phyloP scores from a whole-genome alignment of 352 stramenopile species.

The Phytophthora megakarya region DNA sequence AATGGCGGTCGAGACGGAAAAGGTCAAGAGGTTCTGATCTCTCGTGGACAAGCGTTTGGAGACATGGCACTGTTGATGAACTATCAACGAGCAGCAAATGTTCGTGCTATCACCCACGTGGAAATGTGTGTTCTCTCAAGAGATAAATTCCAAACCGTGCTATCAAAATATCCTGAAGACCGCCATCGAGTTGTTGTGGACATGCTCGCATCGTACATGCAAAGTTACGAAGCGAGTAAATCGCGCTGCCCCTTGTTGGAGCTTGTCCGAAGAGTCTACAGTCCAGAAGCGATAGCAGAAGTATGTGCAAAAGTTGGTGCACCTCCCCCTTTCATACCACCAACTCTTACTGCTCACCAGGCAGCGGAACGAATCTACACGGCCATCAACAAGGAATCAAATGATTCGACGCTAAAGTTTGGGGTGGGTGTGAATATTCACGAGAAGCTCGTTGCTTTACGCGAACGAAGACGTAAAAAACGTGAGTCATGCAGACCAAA shows the following conservation, averaged over 20 bases:
- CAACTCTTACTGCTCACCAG: slow-evolving; percentile 19
- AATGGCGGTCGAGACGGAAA: slow-evolving; percentile 10
- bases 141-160: slow-evolving; percentile 43
- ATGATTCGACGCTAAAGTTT: slow-evolving; percentile 35
- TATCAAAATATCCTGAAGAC: slow-evolving; percentile 42
- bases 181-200: slow-evolving; percentile 34
- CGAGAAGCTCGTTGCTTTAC: slow-evolving; percentile 31
- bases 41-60: slow-evolving; percentile 47
- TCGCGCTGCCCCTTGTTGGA: slow-evolving; percentile 33
- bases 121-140: slow-evolving; percentile 58
- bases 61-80: slow-evolving; percentile 65
- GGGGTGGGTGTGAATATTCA: slow-evolving; percentile 30
- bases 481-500: neutral
- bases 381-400: slow-evolving; percentile 30
- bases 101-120: slow-evolving; percentile 52
- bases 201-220: slow-evolving; percentile 42
- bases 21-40: slow-evolving; percentile 17
- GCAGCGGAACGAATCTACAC: slow-evolving; percentile 35
- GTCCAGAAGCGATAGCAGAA: slow-evolving; percentile 23
- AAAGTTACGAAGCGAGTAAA: slow-evolving; percentile 30
- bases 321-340: neutral
- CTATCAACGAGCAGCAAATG: slow-evolving; percentile 47
- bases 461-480: slow-evolving; percentile 21
- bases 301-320: slow-evolving; percentile 19
- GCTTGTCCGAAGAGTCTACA: slow-evolving; percentile 33